These are phyloP conservation scores for Passiflora organensis DNA, from an alignment of 345 rosid species.

Conservation along the genomic window DNA sequence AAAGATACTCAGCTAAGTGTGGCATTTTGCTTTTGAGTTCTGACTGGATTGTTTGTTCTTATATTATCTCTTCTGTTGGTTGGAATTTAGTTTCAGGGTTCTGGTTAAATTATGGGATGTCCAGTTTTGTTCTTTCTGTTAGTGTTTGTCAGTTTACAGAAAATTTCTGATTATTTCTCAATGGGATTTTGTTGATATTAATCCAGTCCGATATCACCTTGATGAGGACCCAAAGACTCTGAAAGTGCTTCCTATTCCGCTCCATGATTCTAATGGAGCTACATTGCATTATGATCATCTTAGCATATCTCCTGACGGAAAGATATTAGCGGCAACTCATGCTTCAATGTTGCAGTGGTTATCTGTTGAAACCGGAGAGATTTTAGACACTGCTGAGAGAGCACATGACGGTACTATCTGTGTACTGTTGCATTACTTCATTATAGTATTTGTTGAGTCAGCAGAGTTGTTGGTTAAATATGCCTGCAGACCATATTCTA, in stretches of 20 bases:
- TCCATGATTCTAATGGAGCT: conserved; percentile 56
- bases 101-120: background rate
- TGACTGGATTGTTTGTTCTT: too few species aligned
- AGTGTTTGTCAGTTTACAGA: background rate
- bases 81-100: too few species aligned
- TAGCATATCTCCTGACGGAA: conserved; percentile 85
- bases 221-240: conserved; percentile 97
- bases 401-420: conserved; percentile 68
- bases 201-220: conserved; percentile 81
- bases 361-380: conserved; percentile 71
- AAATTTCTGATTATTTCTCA: conserved; percentile 4
- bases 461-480: background rate
- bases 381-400: conserved; percentile 80
- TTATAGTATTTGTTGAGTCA: background rate
- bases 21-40: too few species aligned
- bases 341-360: conserved; percentile 86
- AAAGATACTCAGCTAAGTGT: too few species aligned
- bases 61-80: too few species aligned
- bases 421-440: background rate
- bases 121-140: background rate
- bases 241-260: conserved; percentile 81
- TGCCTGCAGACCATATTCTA: background rate
- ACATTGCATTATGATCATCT: conserved; percentile 74
- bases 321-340: conserved; percentile 68
- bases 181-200: conserved; percentile 11